phyloP scores from a whole-genome alignment of 208 protist genomes.

The Porcisia hertigi region DNA sequence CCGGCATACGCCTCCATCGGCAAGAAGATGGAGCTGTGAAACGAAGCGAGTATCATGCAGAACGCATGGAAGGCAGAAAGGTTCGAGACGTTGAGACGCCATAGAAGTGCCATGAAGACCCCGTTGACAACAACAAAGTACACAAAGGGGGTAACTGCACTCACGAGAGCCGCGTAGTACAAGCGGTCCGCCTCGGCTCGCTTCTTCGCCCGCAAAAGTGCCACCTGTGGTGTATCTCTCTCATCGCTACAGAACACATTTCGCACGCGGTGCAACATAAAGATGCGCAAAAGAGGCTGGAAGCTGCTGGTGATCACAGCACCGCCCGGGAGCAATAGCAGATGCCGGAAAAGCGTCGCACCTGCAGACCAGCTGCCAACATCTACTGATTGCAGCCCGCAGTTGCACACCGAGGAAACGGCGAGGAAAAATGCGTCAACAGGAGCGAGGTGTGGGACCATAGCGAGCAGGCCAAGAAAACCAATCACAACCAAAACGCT shows the following conservation, averaged over 20 bases:
- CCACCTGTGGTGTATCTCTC: conserved; percentile 48
- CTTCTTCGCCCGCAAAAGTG: conserved; percentile 41
- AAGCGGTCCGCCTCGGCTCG: conserved; percentile 44
- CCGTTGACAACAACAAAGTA: conserved; percentile 57
- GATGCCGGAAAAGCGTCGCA: conserved; percentile 42
- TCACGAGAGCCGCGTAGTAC: conserved; percentile 53
- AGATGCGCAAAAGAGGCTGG: conserved; percentile 65
- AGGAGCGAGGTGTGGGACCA: conserved; percentile 24
- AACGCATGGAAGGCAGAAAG: conserved; percentile 39
- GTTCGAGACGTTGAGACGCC: conserved; percentile 41
- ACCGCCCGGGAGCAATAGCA: conserved; percentile 67
- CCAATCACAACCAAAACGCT: conserved; percentile 29
- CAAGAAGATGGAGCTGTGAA: conserved; percentile 75
- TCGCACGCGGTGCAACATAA: conserved; percentile 55
- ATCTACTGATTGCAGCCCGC: conserved; percentile 70
- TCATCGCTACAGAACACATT: conserved; percentile 34
- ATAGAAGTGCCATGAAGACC: conserved; percentile 40
- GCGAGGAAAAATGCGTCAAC: conserved; percentile 71
- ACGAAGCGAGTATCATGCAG: conserved; percentile 54
- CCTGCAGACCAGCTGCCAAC: conserved; percentile 42
- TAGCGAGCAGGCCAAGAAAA: conserved; percentile 32
- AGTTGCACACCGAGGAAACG: conserved; percentile 75
- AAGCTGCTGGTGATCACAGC: conserved; percentile 73
- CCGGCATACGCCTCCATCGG: conserved; percentile 57
- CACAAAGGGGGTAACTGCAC: conserved; percentile 41